Conservation (phyloP, 2,329 filamentous ascomycete genomes). For the Chalaropsis ovoidea region DNA sequence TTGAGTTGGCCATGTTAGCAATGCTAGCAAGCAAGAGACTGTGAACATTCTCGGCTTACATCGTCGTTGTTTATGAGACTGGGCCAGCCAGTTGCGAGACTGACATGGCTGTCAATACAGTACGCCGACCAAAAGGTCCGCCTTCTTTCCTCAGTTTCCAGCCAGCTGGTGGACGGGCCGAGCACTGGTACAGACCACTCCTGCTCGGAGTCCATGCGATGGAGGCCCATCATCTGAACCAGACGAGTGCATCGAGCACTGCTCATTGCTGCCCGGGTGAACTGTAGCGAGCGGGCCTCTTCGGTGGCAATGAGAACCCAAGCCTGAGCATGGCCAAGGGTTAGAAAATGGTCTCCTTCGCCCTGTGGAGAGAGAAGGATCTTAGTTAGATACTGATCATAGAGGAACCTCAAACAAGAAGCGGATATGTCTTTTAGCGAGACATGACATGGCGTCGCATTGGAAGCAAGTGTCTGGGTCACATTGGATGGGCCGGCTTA, state of each 20-base stretch:
- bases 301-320: conserved; percentile 67
- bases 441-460: background rate
- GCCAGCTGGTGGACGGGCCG: conserved; percentile 65
- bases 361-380: conserved; percentile 38
- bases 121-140: conserved; percentile 81
- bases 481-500: conserved; percentile 28
- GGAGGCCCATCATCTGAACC: conserved; percentile 73
- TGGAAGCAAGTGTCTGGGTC: background rate
- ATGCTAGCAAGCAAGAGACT: background rate
- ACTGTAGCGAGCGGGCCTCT: conserved; percentile 77
- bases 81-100: conserved; percentile 85
- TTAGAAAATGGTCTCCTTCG: conserved; percentile 69
- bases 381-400: background rate
- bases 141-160: conserved; percentile 63
- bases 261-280: conserved; percentile 78
- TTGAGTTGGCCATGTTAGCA: conserved; percentile 27
- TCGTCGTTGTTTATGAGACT: conserved; percentile 67
- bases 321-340: conserved; percentile 66
- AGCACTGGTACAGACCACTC: conserved; percentile 64
- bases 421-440: background rate
- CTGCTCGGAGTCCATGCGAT: conserved; percentile 58
- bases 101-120: conserved; percentile 72
- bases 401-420: background rate
- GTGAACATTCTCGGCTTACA: conserved; percentile 32
- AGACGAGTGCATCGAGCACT: conserved; percentile 60